Conservation (phyloP, 352 stramenopile species). For the Phytophthora melonis region DNA sequence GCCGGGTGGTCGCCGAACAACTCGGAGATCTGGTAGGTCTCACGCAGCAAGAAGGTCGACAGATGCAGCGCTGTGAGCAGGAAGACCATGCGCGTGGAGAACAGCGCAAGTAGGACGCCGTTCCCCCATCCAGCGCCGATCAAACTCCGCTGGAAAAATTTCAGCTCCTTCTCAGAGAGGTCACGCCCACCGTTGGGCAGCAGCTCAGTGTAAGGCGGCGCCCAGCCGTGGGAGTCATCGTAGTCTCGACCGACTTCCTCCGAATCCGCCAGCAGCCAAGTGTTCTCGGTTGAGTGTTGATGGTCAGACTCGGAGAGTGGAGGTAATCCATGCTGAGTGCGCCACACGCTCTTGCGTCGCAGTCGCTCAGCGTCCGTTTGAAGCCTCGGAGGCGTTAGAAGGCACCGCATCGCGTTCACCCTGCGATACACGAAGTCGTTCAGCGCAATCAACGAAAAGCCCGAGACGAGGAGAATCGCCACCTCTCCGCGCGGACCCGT, state of each 20-base stretch:
- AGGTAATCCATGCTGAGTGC: constrained; percentile 50
- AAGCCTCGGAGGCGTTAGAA: constrained; percentile 64
- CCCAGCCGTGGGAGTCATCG: constrained; percentile 27
- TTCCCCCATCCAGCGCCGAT: constrained; percentile 56
- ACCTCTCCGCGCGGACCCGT: constrained; percentile 50
- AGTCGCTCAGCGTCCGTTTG: constrained; percentile 70
- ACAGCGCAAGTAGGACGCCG: constrained; percentile 66
- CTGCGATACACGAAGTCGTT: constrained; percentile 62
- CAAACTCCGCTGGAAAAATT: constrained; percentile 47
- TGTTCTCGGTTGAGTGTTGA: constrained; percentile 52
- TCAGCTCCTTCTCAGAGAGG: constrained; percentile 53
- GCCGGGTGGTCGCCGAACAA: constrained; percentile 32
- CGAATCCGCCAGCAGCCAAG: constrained; percentile 46
- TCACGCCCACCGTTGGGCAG: constrained; percentile 47
- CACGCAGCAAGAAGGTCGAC: constrained; percentile 69
- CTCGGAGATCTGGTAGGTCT: constrained; percentile 47
- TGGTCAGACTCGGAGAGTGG: constrained; percentile 13
- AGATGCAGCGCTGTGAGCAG: constrained; percentile 77
- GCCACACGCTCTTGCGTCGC: constrained; percentile 64
- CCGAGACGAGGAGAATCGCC: constrained; percentile 46
- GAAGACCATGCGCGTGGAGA: constrained; percentile 79
- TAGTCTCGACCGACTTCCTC: constrained; percentile 44
- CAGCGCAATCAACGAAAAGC: constrained; percentile 51
- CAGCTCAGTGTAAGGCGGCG: constrained; percentile 61
- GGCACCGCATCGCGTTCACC: constrained; percentile 57